Base-by-base conservation (phyloP, 2,329 filamentous ascomycete species). In the Chaetomium sp. region DNA sequence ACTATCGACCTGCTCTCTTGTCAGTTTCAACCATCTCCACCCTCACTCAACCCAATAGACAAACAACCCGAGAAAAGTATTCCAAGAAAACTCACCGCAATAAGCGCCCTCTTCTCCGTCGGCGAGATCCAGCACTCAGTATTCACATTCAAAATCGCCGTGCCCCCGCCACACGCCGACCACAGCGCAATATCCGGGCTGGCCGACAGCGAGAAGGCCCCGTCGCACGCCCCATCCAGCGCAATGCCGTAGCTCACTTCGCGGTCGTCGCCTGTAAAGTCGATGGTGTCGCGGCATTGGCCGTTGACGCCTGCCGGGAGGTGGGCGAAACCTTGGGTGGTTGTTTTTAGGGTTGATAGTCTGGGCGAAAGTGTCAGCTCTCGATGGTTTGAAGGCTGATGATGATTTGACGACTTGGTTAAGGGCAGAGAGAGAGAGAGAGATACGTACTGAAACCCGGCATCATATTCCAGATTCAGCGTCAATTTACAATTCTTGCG, bases 401-500 rank as follows among this genome's bases (percentile, higher is more conserved):
- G n/a, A 35, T 34, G 14, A 7, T 12, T 7, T 10, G 8, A 3
- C 40, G n/a, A 4, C 2, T 3, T 38, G 46, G 1, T 5, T 6
- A 5, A 12, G 27, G 5, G 27, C 2, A 4, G 3, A 9, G 35
- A 11, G 19, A 2, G 35, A 35, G 5, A 4, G 3, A 9, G 35
- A 11, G 19, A 2, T 38, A 35, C 52, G 33, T 52, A 61, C 57
- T 60, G 56, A 49, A 61, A 61, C 9, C 60, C 60, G 32, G 53
- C 46, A 40, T 60, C 55, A n/a, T 56, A 61, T 37, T 53, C 55
- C 10, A 61, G 36, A 50, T 61, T 61, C 35, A 61, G 42, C 27
- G 60, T 61, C 11, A 61, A 47, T 42, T 61, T 60, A 56, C 58
- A 60, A 44, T 60, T 60, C 47, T 60, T 60, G 27, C 58, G 50